Evolutionary conservation across 2,329 filamentous ascomycete genomes (phyloP), one percentile per base, ranked within the genome.

Genomic region (Decorospora gaudefroyi): DNA sequence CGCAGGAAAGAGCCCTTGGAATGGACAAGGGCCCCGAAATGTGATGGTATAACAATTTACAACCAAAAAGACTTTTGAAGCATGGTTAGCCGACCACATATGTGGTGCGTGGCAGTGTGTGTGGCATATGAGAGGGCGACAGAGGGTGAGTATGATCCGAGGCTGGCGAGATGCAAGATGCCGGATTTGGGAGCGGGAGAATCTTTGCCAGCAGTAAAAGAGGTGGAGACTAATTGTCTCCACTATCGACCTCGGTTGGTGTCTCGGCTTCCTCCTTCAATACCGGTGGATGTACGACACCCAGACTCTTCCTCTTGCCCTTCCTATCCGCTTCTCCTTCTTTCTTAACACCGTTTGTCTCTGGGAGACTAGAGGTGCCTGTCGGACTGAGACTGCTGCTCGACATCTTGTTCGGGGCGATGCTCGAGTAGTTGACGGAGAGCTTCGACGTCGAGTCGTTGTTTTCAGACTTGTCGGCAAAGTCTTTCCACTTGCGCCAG

Each of bases 401-500:
- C 4, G 57, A 30, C 36, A 58, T 62, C 13, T 53, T 60, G 23
- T 52, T 57, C 3, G 64, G 61, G 15, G 64, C 64, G 28, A 66
- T 62, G 49, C 51, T 65, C 10, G 55, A 50, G 33, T 62, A 68
- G 49, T 62, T 65, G 6, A 60, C 61, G 3, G 65, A 64, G 22
- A 69, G 55, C 39, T 69, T 70, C 27, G 59, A 64, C 17, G 62
- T 68, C 15, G 57, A 59, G 39, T 67, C 60, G 64, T 57, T 60
- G 30, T 60, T 64, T 23, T 71, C 69, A 5, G 63, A 65, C 31
- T 64, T 61, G 26, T 64, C 61, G 30, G 67, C 66, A 42, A 88
- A 92, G 62, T 93, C 88, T 70, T 96, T 96, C 93, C 93, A 99
- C 71, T 90, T 90, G 42, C 91, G 83, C 93, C 93, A 99, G 50